Conservation (phyloP, 352 stramenopile species). For the Thraustochytrium sp. region DNA sequence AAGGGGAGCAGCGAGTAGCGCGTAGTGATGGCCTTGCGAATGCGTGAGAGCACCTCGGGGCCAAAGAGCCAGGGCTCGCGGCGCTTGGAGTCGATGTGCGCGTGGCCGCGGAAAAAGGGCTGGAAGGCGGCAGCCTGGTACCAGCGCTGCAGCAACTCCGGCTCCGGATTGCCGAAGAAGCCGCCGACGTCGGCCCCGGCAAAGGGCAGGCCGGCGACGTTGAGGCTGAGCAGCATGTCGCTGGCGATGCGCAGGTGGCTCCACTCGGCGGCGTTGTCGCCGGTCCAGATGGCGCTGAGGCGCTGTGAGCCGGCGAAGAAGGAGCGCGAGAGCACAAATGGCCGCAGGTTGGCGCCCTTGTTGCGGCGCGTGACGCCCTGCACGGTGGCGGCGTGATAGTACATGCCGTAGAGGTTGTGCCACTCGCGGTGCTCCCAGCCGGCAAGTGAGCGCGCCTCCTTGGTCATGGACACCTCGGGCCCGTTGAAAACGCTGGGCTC, state of each 20-base stretch:
- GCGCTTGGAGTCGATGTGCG: slow-evolving; percentile 96
- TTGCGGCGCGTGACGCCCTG: slow-evolving; percentile 71
- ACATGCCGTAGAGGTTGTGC: slow-evolving; percentile 99
- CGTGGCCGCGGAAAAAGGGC: slow-evolving; percentile 97
- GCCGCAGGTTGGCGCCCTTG: slow-evolving; percentile 63
- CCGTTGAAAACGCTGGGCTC: slow-evolving; percentile 98
- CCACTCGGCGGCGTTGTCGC: slow-evolving; percentile 94
- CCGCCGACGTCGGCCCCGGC: slow-evolving; percentile 95
- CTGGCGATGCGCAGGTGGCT: slow-evolving; percentile 85
- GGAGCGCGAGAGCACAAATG: slow-evolving; percentile 92
- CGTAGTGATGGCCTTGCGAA: slow-evolving; percentile 82
- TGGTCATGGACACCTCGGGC: slow-evolving; percentile 96
- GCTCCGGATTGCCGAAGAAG: slow-evolving; percentile 95
- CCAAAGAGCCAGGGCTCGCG: slow-evolving; percentile 96
- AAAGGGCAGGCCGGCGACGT: slow-evolving; percentile 89
- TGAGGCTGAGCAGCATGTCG: slow-evolving; percentile 96
- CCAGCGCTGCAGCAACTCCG: slow-evolving; percentile 76
- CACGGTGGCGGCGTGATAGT: slow-evolving; percentile 91
- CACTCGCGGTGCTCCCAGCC: slow-evolving; percentile 96
- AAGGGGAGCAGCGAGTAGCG: slow-evolving; percentile 94
- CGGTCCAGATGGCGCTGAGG: slow-evolving; percentile 96
- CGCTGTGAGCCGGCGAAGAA: slow-evolving; percentile 97
- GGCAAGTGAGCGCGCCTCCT: slow-evolving; percentile 79
- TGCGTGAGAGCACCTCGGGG: slow-evolving; percentile 76
- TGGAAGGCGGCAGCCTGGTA: slow-evolving; percentile 86